Evolutionary conservation across 805 yeast species (phyloP).

Genomic region (Candida coleopterorum): DNA sequence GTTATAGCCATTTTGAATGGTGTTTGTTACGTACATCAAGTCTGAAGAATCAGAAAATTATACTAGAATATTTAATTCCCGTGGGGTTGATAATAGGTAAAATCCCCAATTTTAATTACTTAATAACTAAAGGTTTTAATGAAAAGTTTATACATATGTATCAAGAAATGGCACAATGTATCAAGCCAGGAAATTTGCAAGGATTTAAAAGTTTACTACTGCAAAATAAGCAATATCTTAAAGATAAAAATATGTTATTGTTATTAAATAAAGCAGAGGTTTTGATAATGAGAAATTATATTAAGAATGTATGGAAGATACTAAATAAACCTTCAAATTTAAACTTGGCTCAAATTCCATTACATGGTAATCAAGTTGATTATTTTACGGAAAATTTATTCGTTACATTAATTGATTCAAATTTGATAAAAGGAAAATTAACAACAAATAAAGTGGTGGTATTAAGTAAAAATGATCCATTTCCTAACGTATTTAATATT

Average conservation of each 20-base stretch:
- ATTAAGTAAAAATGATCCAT: slow-evolving; percentile 39
- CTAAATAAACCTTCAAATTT: slow-evolving; percentile 22
- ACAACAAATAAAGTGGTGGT: slow-evolving; percentile 37
- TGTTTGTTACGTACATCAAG: slow-evolving; percentile 35
- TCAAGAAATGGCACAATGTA: slow-evolving; percentile 27
- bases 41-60: slow-evolving; percentile 30
- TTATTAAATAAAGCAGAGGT: slow-evolving; percentile 43
- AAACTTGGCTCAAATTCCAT: slow-evolving; percentile 22
- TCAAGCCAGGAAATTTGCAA: slow-evolving; percentile 41
- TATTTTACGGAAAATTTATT: slow-evolving; percentile 45
- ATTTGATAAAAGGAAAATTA: slow-evolving; percentile 49
- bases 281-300: slow-evolving; percentile 42
- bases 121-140: not conserved
- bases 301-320: slow-evolving; percentile 28
- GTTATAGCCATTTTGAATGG: slow-evolving; percentile 51
- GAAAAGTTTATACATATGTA: slow-evolving; percentile 21
- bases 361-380: slow-evolving; percentile 31
- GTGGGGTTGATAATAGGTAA: slow-evolving; percentile 52
- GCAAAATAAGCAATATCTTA: slow-evolving; percentile 32
- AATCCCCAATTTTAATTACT: slow-evolving; percentile 31
- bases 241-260: slow-evolving; percentile 33
- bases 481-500: slow-evolving; percentile 29
- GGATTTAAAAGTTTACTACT: slow-evolving; percentile 26
- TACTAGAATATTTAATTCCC: slow-evolving; percentile 49
- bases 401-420: slow-evolving; percentile 49